These are phyloP conservation scores for Beauveria medogensis DNA, from an alignment of 2,329 filamentous ascomycete species.

Conservation along the genomic window DNA sequence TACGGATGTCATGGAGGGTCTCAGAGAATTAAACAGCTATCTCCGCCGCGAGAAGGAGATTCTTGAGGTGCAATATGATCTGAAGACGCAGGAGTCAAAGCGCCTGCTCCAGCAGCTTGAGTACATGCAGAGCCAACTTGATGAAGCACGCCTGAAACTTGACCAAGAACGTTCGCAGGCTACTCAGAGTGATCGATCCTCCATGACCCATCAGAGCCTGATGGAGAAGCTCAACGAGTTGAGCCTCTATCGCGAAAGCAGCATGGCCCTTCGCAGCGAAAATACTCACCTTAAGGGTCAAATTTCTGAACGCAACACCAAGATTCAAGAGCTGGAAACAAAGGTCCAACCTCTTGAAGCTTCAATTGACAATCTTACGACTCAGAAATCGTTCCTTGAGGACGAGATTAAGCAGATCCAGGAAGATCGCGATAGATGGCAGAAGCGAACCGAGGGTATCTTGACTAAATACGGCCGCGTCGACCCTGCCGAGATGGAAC, in stretches of 20 bases:
- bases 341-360: conserved; percentile 77
- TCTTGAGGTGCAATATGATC: conserved; percentile 88
- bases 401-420: conserved; percentile 84
- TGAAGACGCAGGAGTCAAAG: conserved; percentile 81
- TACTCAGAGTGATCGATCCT: conserved; percentile 63
- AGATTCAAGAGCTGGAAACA: conserved; percentile 64
- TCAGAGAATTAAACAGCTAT: conserved; percentile 87
- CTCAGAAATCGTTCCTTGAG: conserved; percentile 70
- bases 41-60: conserved; percentile 95
- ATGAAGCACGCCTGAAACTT: conserved; percentile 80
- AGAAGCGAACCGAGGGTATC: conserved; percentile 92
- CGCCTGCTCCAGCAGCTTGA: conserved; percentile 84
- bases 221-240: conserved; percentile 94
- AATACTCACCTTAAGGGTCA: conserved; percentile 70
- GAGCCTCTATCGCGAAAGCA: conserved; percentile 93
- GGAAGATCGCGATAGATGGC: conserved; percentile 88
- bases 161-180: conserved; percentile 78
- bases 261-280: conserved; percentile 81
- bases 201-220: conserved; percentile 77
- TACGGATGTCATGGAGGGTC: conserved; percentile 59
- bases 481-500: conserved; percentile 86
- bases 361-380: conserved; percentile 74
- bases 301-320: conserved; percentile 64
- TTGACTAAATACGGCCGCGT: conserved; percentile 93
- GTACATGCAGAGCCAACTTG: conserved; percentile 77